Evolutionary conservation across 2,329 filamentous ascomycete species (phyloP), one percentile per base, ranked within the genome.

Genomic region (Monosporascus sp.): DNA sequence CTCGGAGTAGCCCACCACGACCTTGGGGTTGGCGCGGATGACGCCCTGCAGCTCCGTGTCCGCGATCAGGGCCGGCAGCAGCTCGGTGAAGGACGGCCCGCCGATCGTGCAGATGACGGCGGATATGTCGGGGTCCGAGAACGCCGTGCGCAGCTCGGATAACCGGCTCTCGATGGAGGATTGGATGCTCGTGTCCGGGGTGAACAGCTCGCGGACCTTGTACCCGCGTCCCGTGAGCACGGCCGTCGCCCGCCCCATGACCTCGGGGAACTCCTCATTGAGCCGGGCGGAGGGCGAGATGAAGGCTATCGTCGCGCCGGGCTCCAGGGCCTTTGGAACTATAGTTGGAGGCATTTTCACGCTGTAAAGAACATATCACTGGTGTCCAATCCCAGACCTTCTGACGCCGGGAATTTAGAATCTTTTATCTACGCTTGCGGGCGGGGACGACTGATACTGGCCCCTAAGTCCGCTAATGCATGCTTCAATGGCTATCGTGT

Each of bases 1-100:
- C 52, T 76, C 73, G 1, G 71, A 74, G 52, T 66, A 73, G 2
- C 73, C 74, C 17, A 75, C 67, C 1, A 76, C 64, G 20, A 76
- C 65, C 62, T 75, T 76, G 36, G 73, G 74, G 46, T 70, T 64
- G 2, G 55, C 57, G 5, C 65, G 67, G 38, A 75, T 68, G 1
- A 54, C 50, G 11, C 24, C 50, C 31, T 72, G 70, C 2, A 74
- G 63, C 9, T 65, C 65, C 6, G 57, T 61, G 53, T 76, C 74
- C 1, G 61, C 66, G 5, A 72, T 53, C 0, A 76, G 55, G 2
- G 64, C 61, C 0, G 72, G 73, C 0, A 75, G 58, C 15, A 76
- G 67, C 62, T 76, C 71, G 3, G 64, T 74, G 49, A 73, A 70
- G 20, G 67, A 58, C 18, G 67, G 51, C 2, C 73, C 73, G 48